Evolutionary conservation across 345 rosid species (phyloP).

Genomic region (Viola odorata): DNA sequence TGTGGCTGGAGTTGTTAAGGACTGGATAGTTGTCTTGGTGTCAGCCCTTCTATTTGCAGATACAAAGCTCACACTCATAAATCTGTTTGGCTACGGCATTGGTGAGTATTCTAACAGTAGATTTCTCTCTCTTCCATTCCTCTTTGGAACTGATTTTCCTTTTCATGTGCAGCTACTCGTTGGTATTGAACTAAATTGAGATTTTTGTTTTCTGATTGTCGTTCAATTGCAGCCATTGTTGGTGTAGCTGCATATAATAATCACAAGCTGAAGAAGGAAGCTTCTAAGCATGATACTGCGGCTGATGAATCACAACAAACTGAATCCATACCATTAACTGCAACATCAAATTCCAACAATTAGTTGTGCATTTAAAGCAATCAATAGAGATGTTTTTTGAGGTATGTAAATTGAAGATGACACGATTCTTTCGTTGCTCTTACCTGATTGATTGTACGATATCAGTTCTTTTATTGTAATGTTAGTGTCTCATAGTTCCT

Average conservation of each 20-base stretch:
- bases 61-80: slow-evolving; percentile 80
- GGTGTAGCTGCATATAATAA: slow-evolving; percentile 98
- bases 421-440: not conserved
- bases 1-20: slow-evolving; percentile 98
- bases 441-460: not conserved
- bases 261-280: slow-evolving; percentile 81
- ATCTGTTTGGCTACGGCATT: slow-evolving; percentile 80
- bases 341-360: slow-evolving; percentile 29
- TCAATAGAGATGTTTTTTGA: slow-evolving; percentile 9
- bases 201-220: not conserved
- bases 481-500: no score
- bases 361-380: slow-evolving; percentile 3
- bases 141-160: not conserved
- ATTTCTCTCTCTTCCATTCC: not conserved
- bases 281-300: slow-evolving; percentile 32
- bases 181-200: not conserved
- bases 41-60: slow-evolving; percentile 91
- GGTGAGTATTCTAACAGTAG: slow-evolving; percentile 38
- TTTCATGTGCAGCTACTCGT: no score
- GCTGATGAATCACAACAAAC: slow-evolving; percentile 28
- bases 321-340: slow-evolving; percentile 41
- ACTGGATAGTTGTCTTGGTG: slow-evolving; percentile 92
- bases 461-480: not conserved
- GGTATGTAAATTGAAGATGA: slow-evolving; percentile 18
- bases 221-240: slow-evolving; percentile 56